Conservation (phyloP, 2,329 filamentous ascomycete species). For the Alternaria sp. region DNA sequence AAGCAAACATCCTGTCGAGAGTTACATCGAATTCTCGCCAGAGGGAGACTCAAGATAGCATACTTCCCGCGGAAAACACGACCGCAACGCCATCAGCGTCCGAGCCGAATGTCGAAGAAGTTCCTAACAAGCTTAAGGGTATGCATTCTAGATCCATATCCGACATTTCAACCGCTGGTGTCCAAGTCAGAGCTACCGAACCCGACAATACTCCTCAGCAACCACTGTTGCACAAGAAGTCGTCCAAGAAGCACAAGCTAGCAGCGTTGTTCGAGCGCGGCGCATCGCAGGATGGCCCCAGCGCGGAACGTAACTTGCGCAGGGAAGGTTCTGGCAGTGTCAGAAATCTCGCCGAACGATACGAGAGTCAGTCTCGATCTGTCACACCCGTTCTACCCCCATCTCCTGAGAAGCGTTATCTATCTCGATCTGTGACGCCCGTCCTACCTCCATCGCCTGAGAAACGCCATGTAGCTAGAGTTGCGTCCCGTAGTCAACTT, state of each 20-base stretch:
- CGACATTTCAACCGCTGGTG: background rate
- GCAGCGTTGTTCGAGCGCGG: constrained; percentile 44
- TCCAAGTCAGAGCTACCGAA: background rate
- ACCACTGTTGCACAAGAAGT: constrained; percentile 47
- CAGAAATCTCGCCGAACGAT: constrained; percentile 34
- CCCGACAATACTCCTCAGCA: background rate
- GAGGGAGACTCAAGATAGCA: background rate
- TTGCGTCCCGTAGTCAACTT: constrained; percentile 24
- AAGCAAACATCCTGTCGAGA: background rate
- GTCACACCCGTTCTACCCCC: constrained; percentile 26
- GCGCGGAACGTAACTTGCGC: constrained; percentile 20
- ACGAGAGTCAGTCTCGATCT: constrained; percentile 34
- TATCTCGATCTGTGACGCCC: constrained; percentile 26
- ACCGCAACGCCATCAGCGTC: constrained; percentile 10
- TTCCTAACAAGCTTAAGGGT: constrained; percentile 26
- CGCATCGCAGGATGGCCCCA: constrained; percentile 18
- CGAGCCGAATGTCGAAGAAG: background rate
- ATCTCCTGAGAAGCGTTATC: constrained; percentile 19
- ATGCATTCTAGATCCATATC: constrained; percentile 29
- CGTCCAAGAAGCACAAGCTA: constrained; percentile 49
- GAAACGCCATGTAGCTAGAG: constrained; percentile 23
- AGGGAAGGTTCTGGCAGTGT: constrained; percentile 30
- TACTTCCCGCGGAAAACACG: constrained; percentile 1
- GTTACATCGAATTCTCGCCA: background rate
- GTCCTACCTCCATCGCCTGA: constrained; percentile 21